phyloP scores from a whole-genome alignment of 2,329 filamentous ascomycete genomes.

The Diplodia seriata region DNA sequence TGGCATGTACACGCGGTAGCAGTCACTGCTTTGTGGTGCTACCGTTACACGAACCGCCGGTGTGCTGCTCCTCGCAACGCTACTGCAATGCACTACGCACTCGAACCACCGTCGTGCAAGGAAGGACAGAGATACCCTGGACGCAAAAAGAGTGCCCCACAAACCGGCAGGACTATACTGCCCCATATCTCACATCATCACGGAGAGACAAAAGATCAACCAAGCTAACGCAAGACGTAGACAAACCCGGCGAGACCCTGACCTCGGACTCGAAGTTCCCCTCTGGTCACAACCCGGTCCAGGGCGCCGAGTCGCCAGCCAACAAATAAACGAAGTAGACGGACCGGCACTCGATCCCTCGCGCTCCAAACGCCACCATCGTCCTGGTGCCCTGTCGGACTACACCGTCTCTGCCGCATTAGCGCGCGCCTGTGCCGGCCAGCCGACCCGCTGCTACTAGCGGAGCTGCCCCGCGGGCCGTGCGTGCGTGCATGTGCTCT shows the following conservation, averaged over 20 bases:
- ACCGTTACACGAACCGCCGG: constrained; percentile 18
- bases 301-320: constrained; percentile 44
- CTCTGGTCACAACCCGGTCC: constrained; percentile 54
- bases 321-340: constrained; percentile 17
- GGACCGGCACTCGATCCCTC: constrained; percentile 9
- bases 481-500: constrained; percentile 19
- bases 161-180: background rate
- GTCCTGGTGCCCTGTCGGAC: constrained; percentile 4
- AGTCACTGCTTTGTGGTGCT: constrained; percentile 20
- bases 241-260: constrained; percentile 62
- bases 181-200: background rate
- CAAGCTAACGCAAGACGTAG: constrained; percentile 44
- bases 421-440: constrained; percentile 16
- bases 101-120: constrained; percentile 19
- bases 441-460: background rate
- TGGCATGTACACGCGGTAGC: constrained; percentile 25
- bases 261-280: constrained; percentile 57
- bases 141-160: background rate
- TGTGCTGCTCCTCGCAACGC: constrained; percentile 6
- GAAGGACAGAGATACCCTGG: constrained; percentile 10
- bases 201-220: background rate
- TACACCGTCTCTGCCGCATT: constrained; percentile 9
- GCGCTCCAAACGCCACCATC: background rate
- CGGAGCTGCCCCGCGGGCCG: constrained; percentile 14
- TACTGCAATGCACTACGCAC: constrained; percentile 21